A percentile compares a stretch with the other conserved stretches of the same genome.
Conservation (phyloP, 495 filamentous ascomycete genomes). For the Hypoxylon trugodes region DNA sequence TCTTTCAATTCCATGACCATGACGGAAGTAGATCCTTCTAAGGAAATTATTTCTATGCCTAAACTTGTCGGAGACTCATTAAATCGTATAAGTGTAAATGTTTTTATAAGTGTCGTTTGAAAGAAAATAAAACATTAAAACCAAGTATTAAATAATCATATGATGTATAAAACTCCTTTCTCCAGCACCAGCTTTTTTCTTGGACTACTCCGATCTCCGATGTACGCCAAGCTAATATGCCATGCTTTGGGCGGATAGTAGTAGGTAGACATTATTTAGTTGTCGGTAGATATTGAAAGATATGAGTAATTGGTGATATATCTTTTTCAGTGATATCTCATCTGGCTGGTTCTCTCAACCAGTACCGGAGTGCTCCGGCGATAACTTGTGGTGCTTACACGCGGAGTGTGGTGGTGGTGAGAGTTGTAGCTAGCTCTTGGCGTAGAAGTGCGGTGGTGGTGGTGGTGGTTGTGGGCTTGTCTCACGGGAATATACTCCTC, state of each 20-base stretch:
- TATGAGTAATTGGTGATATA: neutral
- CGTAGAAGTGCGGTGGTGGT: slow-evolving; percentile 39
- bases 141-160: slow-evolving; percentile 11
- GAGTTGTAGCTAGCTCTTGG: slow-evolving; percentile 37
- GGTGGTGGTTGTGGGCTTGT: slow-evolving; percentile 40
- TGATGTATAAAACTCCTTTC: neutral
- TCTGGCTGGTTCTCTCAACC: slow-evolving; percentile 47
- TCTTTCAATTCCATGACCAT: slow-evolving; percentile 8
- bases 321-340: slow-evolving; percentile 30
- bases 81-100: neutral
- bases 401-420: slow-evolving; percentile 47
- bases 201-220: no score
- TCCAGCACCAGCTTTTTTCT: neutral
- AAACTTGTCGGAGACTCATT: slow-evolving; percentile 4
- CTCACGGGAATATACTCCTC: slow-evolving; percentile 56
- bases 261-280: no score
- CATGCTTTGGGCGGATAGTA: no score
- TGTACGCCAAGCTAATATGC: no score
- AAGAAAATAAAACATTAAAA: slow-evolving; percentile 6
- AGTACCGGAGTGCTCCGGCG: slow-evolving; percentile 43
- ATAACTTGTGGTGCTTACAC: slow-evolving; percentile 47
- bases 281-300: neutral
- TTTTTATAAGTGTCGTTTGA: no score
- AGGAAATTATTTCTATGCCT: neutral
- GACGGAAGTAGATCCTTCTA: slow-evolving; percentile 7